Evolutionary conservation across 345 rosid genomes (phyloP), one percentile per base, ranked within the genome.

Genomic region (Eucalyptus tenuipes): DNA sequence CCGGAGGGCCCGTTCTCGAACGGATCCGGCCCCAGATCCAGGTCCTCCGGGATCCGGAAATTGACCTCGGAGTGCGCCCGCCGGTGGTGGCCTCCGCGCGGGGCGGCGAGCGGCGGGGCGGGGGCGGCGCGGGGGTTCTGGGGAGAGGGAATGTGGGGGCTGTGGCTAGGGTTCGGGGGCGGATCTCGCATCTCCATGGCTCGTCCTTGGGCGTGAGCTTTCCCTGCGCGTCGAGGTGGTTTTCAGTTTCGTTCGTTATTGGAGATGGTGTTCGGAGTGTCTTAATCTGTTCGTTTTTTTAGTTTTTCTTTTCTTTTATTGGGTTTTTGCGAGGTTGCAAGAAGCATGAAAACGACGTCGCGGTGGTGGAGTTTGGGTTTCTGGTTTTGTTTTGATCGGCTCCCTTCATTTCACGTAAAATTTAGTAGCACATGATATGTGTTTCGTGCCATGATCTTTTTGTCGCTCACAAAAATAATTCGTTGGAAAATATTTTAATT

Each of bases 31-130:
- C 89, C 95, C 92, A 94, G 95, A 91, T 95, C 96, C 85, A 96
- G 91, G 91, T 96, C 98, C 87, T 97, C 96, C 6, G 97, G 96
- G 87, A 96, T 90, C 87, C 99, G 95, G 91, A 96, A 96, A 86
- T 95, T 95, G 71, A 95, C 94, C 93, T 97, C 99, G 4, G 99
- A 96, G 49, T 95, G 99, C 2, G 99, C 96, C 88, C 98, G 90
- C 86, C 99, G 93, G 92, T 96, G 99, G 94, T 90, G 90, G 33
- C 97, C 91, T 11, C 93, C 93, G 14, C 93, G 93, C 66, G 93
- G 89, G 20, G 71, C 53, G 33, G 87, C 75, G 80, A 52, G 17
- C 17, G 87, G 87, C 15, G n/a, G 66, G 1, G 45, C 31, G 27
- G 18, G 48, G 33, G 18, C 25, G 14, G 18, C 61, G 15, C 53